phyloP scores from a whole-genome alignment of 202 grass and related monocot species.

The Elaeis oleifera region DNA sequence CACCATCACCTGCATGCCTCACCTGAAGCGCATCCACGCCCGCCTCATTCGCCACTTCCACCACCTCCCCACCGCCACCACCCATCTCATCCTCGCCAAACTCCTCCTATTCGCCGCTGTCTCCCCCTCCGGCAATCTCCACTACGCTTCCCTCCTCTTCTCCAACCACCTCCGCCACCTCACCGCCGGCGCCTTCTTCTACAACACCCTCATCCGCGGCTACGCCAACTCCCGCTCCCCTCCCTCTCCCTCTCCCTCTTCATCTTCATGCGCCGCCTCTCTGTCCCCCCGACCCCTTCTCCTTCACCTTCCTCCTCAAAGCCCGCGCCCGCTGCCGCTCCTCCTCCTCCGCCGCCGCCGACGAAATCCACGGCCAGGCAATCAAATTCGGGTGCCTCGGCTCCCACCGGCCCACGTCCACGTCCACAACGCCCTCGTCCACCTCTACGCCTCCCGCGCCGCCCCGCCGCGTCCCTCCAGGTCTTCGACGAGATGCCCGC shows the following conservation, averaged over 20 bases:
- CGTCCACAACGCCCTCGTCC: conserved; percentile 45
- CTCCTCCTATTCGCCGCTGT: conserved; percentile 53
- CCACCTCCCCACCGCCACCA: conserved; percentile 20
- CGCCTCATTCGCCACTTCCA: conserved; percentile 34
- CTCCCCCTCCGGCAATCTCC: conserved; percentile 41
- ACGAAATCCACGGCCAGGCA: conserved; percentile 29
- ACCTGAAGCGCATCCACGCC: conserved; percentile 38
- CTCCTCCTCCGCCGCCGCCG: conserved; percentile 14
- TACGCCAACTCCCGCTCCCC: conserved; percentile 24
- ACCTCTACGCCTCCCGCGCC: conserved; percentile 30
- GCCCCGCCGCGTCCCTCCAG: conserved; percentile 20
- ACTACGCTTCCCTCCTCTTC: conserved; percentile 31
- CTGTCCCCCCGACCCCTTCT: conserved; percentile 40
- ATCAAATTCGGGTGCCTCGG: conserved; percentile 48
- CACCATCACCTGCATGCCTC: conserved; percentile 25
- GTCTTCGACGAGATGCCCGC: conserved; percentile 43
- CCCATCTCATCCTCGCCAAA: conserved; percentile 36
- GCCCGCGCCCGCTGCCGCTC: conserved; percentile 21
- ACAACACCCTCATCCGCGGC: conserved; percentile 56
- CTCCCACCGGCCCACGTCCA: conserved; percentile 25
- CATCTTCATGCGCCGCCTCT: conserved; percentile 33
- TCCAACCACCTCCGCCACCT: conserved; percentile 35
- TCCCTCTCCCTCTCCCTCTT: conserved; percentile 33
- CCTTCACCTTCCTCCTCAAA: conserved; percentile 62
- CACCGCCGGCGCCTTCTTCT: conserved; percentile 42